Evolutionary conservation across 108 stramenopile species (phyloP).

Genomic region (Nitzschia sp.): DNA sequence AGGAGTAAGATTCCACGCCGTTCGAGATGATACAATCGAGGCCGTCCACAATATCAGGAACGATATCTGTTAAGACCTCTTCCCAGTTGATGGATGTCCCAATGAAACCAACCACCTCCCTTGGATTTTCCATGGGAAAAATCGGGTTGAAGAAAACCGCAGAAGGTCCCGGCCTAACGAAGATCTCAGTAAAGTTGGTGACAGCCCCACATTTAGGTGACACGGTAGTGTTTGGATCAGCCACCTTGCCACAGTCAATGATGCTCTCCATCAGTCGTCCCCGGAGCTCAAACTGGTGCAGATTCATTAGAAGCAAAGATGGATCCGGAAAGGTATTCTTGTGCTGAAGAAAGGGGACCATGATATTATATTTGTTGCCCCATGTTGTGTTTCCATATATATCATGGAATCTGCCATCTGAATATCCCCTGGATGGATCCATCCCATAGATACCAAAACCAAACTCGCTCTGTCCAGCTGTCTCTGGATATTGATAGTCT

Average conservation of each 20-base stretch:
- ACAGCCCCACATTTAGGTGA: conserved; percentile 18
- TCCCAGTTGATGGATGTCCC: conserved; percentile 20
- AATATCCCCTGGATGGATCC: not conserved
- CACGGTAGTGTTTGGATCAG: not conserved
- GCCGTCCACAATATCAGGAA: conserved; percentile 29
- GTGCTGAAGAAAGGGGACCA: conserved; percentile 3
- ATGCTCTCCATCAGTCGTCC: conserved; percentile 18
- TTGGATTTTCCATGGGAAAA: conserved; percentile 28
- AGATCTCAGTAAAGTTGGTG: not conserved
- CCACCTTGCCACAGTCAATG: conserved; percentile 15
- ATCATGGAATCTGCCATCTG: conserved; percentile 19
- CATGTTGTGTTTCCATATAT: not conserved
- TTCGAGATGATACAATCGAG: conserved; percentile 26
- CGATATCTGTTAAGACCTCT: conserved; percentile 23
- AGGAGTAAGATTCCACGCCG: conserved; percentile 11
- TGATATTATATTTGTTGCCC: not conserved
- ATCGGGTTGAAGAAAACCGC: conserved; percentile 30
- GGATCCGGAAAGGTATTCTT: not conserved
- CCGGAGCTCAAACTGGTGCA: not conserved
- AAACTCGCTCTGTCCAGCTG: conserved; percentile 23
- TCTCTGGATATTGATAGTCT: not conserved
- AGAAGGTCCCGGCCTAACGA: conserved; percentile 1
- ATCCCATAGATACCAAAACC: not conserved
- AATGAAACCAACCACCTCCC: conserved; percentile 20
- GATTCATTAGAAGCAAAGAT: not conserved